phyloP scores from a whole-genome alignment of 2,329 filamentous ascomycete genomes.

The Diplodia sapinea region DNA sequence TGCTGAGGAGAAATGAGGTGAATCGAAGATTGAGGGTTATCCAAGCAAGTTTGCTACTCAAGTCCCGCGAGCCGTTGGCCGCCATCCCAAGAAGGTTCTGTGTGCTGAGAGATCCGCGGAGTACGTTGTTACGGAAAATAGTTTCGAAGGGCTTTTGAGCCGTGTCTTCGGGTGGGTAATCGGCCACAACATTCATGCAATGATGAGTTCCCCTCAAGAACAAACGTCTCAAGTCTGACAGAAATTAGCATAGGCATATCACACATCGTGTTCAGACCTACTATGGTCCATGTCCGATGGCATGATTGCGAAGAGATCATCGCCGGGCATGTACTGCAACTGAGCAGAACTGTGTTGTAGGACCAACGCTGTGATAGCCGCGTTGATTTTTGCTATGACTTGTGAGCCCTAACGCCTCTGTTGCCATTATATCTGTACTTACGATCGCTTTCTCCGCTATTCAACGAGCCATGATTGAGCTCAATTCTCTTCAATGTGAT shows the following conservation, averaged over 20 bases:
- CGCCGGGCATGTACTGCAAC: constrained; percentile 54
- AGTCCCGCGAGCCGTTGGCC: constrained; percentile 62
- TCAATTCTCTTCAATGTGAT: constrained; percentile 52
- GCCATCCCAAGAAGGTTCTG: constrained; percentile 78
- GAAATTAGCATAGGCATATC: background rate
- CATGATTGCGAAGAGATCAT: constrained; percentile 56
- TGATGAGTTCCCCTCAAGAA: constrained; percentile 71
- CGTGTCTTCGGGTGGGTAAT: constrained; percentile 78
- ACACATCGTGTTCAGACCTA: background rate
- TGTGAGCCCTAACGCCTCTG: background rate
- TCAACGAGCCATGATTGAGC: constrained; percentile 43
- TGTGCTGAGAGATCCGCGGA: constrained; percentile 79
- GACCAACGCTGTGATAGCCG: constrained; percentile 50
- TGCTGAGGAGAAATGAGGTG: constrained; percentile 17
- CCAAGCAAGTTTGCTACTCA: constrained; percentile 77
- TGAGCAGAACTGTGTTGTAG: constrained; percentile 51
- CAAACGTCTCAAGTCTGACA: constrained; percentile 40
- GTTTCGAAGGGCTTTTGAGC: constrained; percentile 70
- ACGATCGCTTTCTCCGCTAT: constrained; percentile 33
- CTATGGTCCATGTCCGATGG: constrained; percentile 38
- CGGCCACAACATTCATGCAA: constrained; percentile 61
- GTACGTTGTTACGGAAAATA: constrained; percentile 38
- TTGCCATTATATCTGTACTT: background rate
- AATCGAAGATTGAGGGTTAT: constrained; percentile 68
- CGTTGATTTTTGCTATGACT: constrained; percentile 34